Conservation (phyloP, 805 yeast species). For the Groenewaldozyma tartarivorans region DNA sequence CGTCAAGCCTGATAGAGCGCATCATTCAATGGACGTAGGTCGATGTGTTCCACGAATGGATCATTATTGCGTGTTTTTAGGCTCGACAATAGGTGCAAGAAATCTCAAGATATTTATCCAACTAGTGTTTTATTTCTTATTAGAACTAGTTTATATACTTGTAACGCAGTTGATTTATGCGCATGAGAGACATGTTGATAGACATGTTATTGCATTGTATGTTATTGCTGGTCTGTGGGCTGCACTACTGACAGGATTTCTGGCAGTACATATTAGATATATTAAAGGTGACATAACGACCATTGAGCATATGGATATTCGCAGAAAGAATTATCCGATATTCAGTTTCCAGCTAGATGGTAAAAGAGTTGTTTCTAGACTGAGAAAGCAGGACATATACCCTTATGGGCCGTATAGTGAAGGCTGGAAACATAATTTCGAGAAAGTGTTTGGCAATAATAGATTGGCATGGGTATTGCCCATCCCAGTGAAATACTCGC, state of each 20-base stretch:
- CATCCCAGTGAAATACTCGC: slow-evolving; percentile 4
- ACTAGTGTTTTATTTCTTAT: slow-evolving; percentile 29
- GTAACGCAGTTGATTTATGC: slow-evolving; percentile 30
- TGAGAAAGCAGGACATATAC: slow-evolving; percentile 28
- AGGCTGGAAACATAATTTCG: slow-evolving; percentile 21
- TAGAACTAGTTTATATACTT: slow-evolving; percentile 32
- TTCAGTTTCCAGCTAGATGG: slow-evolving; percentile 34
- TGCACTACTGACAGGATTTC: slow-evolving; percentile 35
- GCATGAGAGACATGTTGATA: slow-evolving; percentile 27
- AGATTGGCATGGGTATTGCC: slow-evolving; percentile 23
- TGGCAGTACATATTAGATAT: slow-evolving; percentile 36
- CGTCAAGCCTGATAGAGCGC: slow-evolving; percentile 57
- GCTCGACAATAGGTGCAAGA: slow-evolving; percentile 55
- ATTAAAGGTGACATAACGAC: slow-evolving; percentile 44
- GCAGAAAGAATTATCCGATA: slow-evolving; percentile 15
- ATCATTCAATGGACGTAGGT: slow-evolving; percentile 50
- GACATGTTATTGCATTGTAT: slow-evolving; percentile 41
- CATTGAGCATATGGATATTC: slow-evolving; percentile 32
- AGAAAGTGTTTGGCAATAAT: slow-evolving; percentile 23
- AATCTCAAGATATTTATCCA: slow-evolving; percentile 56
- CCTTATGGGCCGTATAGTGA: slow-evolving; percentile 21
- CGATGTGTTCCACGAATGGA: slow-evolving; percentile 68
- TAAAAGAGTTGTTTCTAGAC: slow-evolving; percentile 37
- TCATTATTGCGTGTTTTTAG: slow-evolving; percentile 77
- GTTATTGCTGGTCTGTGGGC: slow-evolving; percentile 38